Evolutionary conservation across 331 rosid genomes (phyloP), one percentile per base, ranked within the genome.

Genomic region (Stylosanthes scabra): DNA sequence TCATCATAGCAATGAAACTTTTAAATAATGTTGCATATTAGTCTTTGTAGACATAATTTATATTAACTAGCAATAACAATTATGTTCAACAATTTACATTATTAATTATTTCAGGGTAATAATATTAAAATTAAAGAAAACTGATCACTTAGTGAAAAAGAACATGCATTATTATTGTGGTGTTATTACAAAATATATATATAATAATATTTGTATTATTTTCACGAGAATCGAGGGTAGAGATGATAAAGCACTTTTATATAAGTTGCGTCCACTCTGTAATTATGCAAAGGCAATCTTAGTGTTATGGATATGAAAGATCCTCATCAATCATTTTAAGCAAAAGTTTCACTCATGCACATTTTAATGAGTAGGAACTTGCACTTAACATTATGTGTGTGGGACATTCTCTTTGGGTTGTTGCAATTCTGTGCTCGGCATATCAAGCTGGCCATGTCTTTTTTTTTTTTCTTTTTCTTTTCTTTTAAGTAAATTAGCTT

Each of bases 261-360:
- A 46, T 46, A 49, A 11, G 6, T 57, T 44, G 66, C 58, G 54
- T 63, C 41, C 85, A 67, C 69, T 77, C 69, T 68, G 80, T 72
- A 62, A 73, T 15, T 60, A 63, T 66, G 80, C 46, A 72, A 81
- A 77, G 85, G 85, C 76, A 67, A 66, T 71, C 78, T 59, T 64
- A 49, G 65, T 69, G 74, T 64, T 16, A 57, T 70, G 75, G 59
- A 51, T 49, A 51, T 49, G 81, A 79, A 71, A 71, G 77, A 71
- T 83, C 59, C 69, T 61, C 31, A 57, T 75, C 76, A 83, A 79
- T 83, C 82, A 75, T 83, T 83, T 71, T 75, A 40, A 75, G 69
- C 47, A 59, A 83, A 83, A 71, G 83, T 72, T 66, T n/a, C 77
- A 46, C 56, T 66, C 75, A 64, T 59, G 51, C 28, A 54, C 9